Evolutionary conservation across 106 monocot species (phyloP).

Genomic region (Allium cepa): DNA sequence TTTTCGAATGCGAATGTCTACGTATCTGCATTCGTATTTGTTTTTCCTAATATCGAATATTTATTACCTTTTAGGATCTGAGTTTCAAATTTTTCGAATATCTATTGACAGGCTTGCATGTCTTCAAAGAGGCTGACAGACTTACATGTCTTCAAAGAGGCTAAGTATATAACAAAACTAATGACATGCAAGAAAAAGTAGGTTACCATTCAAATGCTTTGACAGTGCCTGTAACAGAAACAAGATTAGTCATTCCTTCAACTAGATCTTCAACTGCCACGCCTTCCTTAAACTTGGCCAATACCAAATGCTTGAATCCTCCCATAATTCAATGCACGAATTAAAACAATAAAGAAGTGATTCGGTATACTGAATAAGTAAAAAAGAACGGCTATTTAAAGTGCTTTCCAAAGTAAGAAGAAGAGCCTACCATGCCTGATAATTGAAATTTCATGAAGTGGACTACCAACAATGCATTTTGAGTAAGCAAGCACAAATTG

Average conservation of each 20-base stretch:
- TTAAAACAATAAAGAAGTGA: neutral
- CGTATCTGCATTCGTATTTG: too few species aligned
- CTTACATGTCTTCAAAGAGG: too few species aligned
- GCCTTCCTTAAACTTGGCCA: conserved; percentile 64
- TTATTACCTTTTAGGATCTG: too few species aligned
- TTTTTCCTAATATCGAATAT: too few species aligned
- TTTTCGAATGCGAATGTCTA: too few species aligned
- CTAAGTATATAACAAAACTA: neutral
- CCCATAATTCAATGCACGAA: conserved; percentile 18
- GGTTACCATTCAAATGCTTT: conserved; percentile 55
- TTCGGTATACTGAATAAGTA: neutral
- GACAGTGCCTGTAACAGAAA: conserved; percentile 26
- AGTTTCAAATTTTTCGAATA: too few species aligned
- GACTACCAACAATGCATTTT: neutral
- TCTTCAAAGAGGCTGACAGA: too few species aligned
- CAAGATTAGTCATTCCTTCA: conserved; percentile 42
- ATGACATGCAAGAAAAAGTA: neutral
- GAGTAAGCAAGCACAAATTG: neutral
- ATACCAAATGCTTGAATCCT: conserved; percentile 42
- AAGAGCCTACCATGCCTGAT: neutral
- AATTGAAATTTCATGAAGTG: neutral
- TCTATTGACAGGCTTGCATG: too few species aligned
- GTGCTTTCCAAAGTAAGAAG: neutral
- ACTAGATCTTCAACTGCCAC: conserved; percentile 34
- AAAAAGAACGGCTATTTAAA: neutral